Evolutionary conservation across 371 early-diverging fungal species (phyloP).

Genomic region (Batrachochytrium dendrobatidis): DNA sequence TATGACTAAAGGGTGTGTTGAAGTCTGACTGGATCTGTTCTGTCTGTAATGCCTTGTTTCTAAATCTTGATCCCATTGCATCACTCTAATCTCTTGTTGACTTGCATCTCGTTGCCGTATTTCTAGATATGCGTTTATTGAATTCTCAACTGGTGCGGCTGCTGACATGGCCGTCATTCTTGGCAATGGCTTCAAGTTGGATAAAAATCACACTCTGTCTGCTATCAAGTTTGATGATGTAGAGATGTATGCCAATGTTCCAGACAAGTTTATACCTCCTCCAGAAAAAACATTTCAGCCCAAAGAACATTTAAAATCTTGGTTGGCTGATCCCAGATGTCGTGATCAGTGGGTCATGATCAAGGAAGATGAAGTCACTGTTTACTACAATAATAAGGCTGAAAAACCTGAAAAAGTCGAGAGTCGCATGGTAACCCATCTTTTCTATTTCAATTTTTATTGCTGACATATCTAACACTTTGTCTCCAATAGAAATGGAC

Average conservation of each 20-base stretch:
- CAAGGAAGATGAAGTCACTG: constrained; percentile 70
- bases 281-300: constrained; percentile 58
- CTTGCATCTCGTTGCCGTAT: constrained; percentile 1
- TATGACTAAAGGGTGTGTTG: constrained; percentile 73
- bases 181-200: constrained; percentile 72
- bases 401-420: constrained; percentile 76
- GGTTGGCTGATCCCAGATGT: constrained; percentile 77
- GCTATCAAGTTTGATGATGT: constrained; percentile 89
- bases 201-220: constrained; percentile 71
- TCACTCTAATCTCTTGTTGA: background rate
- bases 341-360: constrained; percentile 91
- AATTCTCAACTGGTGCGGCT: constrained; percentile 80
- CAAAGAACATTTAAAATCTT: constrained; percentile 84
- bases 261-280: constrained; percentile 61
- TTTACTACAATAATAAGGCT: constrained; percentile 85
- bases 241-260: constrained; percentile 66
- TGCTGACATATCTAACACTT: background rate
- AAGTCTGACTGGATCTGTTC: background rate
- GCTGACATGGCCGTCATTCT: constrained; percentile 73
- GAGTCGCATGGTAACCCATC: constrained; percentile 47
- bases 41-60: background rate
- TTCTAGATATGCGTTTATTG: constrained; percentile 81
- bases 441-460: background rate
- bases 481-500: constrained; percentile 58
- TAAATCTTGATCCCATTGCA: background rate